phyloP scores from a whole-genome alignment of 345 rosid genomes.

The Populus nigra region DNA sequence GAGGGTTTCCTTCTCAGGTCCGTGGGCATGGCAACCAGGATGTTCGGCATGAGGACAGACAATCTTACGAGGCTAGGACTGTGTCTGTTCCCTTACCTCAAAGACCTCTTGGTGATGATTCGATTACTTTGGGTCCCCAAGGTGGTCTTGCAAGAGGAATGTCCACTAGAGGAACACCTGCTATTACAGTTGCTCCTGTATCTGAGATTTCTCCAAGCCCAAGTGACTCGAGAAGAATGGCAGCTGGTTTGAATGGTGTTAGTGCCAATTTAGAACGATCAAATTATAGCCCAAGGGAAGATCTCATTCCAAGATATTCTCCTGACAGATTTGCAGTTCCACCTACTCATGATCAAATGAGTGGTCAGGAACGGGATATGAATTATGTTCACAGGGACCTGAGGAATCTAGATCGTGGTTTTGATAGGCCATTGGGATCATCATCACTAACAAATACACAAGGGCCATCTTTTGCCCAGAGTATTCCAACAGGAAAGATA shows the following conservation, averaged over 20 bases:
- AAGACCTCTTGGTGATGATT: constrained; percentile 62
- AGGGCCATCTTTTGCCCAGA: constrained; percentile 36
- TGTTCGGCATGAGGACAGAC: constrained; percentile 70
- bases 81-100: constrained; percentile 74
- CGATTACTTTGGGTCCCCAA: constrained; percentile 90
- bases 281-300: constrained; percentile 44
- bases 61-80: constrained; percentile 62
- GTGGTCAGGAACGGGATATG: constrained; percentile 48
- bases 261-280: constrained; percentile 41
- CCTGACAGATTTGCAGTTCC: constrained; percentile 53
- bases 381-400: constrained; percentile 51
- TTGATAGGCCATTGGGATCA: constrained; percentile 50
- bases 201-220: constrained; percentile 47
- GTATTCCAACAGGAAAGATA: constrained; percentile 46
- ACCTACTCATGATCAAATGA: constrained; percentile 42
- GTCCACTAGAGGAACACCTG: constrained; percentile 64
- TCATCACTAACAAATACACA: constrained; percentile 48
- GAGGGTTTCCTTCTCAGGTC: constrained; percentile 56
- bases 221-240: constrained; percentile 58
- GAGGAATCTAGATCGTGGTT: constrained; percentile 39
- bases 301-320: constrained; percentile 40
- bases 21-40: constrained; percentile 73
- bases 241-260: constrained; percentile 59
- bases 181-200: constrained; percentile 30
- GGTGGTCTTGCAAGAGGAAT: constrained; percentile 96